Conservation (phyloP, 2,329 filamentous ascomycete species). For the Zalaria obscura region DNA sequence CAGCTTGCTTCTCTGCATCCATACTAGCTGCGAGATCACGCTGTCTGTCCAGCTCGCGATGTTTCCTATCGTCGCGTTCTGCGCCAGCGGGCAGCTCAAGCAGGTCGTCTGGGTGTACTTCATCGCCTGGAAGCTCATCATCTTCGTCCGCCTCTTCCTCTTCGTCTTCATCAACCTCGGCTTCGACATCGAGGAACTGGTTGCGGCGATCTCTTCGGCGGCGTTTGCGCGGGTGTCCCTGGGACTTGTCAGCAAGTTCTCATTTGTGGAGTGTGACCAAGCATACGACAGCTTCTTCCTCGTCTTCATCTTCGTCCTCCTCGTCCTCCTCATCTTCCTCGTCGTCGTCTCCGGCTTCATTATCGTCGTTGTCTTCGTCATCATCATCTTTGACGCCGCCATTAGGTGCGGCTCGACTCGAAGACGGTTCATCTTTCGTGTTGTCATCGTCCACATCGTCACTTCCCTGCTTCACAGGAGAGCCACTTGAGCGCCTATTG, state of each 20-base stretch:
- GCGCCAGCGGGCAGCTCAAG: constrained; percentile 60
- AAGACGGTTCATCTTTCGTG: constrained; percentile 21
- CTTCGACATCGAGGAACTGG: constrained; percentile 93
- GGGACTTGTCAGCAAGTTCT: constrained; percentile 6
- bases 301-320: constrained; percentile 24
- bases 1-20: constrained; percentile 87
- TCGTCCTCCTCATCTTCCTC: constrained; percentile 50
- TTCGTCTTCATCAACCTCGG: constrained; percentile 89
- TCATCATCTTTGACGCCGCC: constrained; percentile 34
- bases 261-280: neutral
- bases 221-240: constrained; percentile 68
- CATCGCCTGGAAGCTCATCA: constrained; percentile 71
- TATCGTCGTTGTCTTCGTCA: constrained; percentile 45
- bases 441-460: constrained; percentile 22
- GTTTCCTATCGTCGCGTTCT: constrained; percentile 78
- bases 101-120: constrained; percentile 81
- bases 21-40: constrained; percentile 77
- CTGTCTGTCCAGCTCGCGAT: constrained; percentile 85
- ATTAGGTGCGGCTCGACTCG: constrained; percentile 10
- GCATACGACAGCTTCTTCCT: constrained; percentile 15
- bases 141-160: constrained; percentile 81
- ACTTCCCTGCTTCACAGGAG: neutral
- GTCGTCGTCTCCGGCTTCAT: constrained; percentile 44
- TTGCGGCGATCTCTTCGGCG: constrained; percentile 58
- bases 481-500: neutral